Conservation (phyloP, 2,329 filamentous ascomycete genomes). For the Botryotinia calthae region DNA sequence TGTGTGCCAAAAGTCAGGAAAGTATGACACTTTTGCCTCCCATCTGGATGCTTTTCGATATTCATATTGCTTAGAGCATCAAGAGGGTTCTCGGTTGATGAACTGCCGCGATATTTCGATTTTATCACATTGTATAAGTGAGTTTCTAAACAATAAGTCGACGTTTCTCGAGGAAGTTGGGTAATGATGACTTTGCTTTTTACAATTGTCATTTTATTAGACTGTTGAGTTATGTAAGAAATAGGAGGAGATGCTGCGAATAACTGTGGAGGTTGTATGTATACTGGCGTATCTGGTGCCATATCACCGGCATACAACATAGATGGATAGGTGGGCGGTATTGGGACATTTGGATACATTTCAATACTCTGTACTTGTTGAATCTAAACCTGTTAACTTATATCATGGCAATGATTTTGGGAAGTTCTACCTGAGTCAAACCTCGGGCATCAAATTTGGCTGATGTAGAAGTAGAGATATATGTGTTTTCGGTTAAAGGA, state of each 20-base stretch:
- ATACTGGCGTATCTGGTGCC: constrained; percentile 15
- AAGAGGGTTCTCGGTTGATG: background rate
- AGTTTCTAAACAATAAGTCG: constrained; percentile 14
- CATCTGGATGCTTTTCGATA: constrained; percentile 21
- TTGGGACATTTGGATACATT: background rate
- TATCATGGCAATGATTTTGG: background rate
- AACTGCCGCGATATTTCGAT: background rate
- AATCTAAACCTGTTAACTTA: background rate
- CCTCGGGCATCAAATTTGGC: background rate
- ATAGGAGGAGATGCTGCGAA: background rate
- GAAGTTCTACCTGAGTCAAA: background rate
- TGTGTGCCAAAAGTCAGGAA: constrained; percentile 26
- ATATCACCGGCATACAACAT: constrained; percentile 22
- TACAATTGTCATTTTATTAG: constrained; percentile 10
- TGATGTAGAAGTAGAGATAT: background rate
- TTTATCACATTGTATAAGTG: constrained; percentile 17
- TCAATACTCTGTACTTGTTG: background rate
- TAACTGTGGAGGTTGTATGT: background rate
- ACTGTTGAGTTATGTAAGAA: background rate
- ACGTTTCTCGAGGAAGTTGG: constrained; percentile 19
- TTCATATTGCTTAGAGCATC: constrained; percentile 21
- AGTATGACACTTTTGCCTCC: constrained; percentile 26
- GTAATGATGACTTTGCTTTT: constrained; percentile 32
- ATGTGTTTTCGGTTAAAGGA: background rate
- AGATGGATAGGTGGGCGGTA: background rate